phyloP scores from a whole-genome alignment of 306 rosid species.

The Casuarina glauca region DNA sequence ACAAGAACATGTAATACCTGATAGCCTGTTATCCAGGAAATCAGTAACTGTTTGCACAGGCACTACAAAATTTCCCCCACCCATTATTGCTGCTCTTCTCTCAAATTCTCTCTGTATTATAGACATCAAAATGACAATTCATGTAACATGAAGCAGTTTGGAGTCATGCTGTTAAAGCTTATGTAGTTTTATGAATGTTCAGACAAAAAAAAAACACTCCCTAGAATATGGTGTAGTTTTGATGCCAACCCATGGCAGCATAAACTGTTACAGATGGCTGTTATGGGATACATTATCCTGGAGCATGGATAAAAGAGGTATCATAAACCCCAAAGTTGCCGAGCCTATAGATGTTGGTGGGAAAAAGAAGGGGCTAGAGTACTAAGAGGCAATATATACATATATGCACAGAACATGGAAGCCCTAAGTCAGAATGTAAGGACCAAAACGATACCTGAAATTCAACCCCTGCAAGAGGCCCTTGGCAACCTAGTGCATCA shows the following conservation, averaged over 20 bases:
- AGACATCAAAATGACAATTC: slow-evolving; percentile 1
- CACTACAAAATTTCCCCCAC: slow-evolving; percentile 87
- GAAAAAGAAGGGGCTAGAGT: neutral
- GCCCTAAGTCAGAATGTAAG: slow-evolving; percentile 6
- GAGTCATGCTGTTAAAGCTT: neutral
- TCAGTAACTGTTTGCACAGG: slow-evolving; percentile 94
- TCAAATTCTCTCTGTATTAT: slow-evolving; percentile 70
- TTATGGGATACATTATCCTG: neutral
- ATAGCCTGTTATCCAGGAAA: slow-evolving; percentile 67
- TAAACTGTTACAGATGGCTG: neutral
- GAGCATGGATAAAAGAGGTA: neutral
- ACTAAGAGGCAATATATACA: neutral
- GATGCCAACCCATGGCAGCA: neutral
- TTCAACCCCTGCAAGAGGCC: slow-evolving; percentile 90
- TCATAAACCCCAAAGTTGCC: neutral
- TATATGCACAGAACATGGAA: slow-evolving; percentile 5
- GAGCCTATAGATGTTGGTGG: neutral
- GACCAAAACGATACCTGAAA: slow-evolving; percentile 62
- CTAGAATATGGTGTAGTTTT: neutral
- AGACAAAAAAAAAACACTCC: neutral
- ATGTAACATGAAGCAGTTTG: neutral
- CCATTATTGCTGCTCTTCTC: slow-evolving; percentile 77
- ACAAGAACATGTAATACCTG: slow-evolving; percentile 47
- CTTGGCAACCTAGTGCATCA: slow-evolving; percentile 57
- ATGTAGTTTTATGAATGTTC: neutral